A percentile compares a stretch with the other conserved stretches of the same genome.
phyloP scores from a whole-genome alignment of 1,284 basidiomycete species.

The Rhizoctonia solani region DNA sequence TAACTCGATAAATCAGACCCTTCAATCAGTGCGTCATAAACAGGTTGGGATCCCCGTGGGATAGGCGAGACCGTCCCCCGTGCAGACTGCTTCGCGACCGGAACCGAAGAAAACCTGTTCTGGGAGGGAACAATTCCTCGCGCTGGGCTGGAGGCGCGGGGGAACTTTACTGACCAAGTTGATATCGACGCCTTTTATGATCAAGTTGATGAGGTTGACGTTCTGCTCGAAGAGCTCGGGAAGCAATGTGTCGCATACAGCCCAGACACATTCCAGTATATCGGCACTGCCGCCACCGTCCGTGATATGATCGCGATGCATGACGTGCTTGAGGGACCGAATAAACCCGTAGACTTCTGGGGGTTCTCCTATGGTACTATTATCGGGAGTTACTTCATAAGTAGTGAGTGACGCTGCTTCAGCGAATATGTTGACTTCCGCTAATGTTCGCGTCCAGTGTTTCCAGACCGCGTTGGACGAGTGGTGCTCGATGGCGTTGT shows the following conservation, averaged over 20 bases:
- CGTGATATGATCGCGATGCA: conserved; percentile 22
- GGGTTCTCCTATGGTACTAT: conserved; percentile 34
- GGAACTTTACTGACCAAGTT: conserved; percentile 21
- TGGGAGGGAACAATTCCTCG: conserved; percentile 21
- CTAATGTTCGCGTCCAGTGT: conserved; percentile 14
- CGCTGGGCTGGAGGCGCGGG: conserved; percentile 14
- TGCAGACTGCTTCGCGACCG: conserved; percentile 12
- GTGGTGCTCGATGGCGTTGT: conserved; percentile 32
- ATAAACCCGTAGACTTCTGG: conserved; percentile 33
- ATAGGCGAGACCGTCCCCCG: conserved; percentile 2
- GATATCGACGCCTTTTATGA: conserved; percentile 23
- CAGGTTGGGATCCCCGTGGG: conserved; percentile 35
- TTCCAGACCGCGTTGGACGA: conserved; percentile 28
- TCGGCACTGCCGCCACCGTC: conserved; percentile 26
- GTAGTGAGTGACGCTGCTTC: conserved; percentile 1
- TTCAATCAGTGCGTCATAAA: background rate
- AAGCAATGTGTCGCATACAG: background rate
- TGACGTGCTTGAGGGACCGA: conserved; percentile 11
- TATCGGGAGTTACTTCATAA: conserved; percentile 31
- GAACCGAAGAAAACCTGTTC: conserved; percentile 11
- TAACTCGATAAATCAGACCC: background rate
- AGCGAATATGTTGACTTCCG: background rate
- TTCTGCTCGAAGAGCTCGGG: conserved; percentile 4
- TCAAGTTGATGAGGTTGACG: conserved; percentile 27
- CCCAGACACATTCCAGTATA: conserved; percentile 12